These are phyloP conservation scores for Collybia nuda DNA, from an alignment of 768 basidiomycete species.

Conservation along the genomic window DNA sequence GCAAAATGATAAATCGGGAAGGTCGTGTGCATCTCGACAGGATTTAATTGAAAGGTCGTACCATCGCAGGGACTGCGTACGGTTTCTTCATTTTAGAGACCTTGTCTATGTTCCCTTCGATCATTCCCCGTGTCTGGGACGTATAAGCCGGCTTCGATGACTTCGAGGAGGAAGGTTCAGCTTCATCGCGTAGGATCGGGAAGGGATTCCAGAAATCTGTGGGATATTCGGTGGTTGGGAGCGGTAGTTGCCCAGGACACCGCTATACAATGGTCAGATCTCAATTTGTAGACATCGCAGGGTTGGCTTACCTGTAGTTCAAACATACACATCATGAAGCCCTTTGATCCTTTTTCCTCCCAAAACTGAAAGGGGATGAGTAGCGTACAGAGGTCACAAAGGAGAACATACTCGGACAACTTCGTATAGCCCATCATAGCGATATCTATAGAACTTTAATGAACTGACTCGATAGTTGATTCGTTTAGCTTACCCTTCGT, in stretches of 20 bases:
- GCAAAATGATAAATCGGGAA: too few relatives aligned
- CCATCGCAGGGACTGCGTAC: too few relatives aligned
- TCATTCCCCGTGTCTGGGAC: too few relatives aligned
- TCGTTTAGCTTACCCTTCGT: not conserved
- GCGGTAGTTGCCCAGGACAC: not conserved
- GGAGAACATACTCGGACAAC: slow-evolving; percentile 1
- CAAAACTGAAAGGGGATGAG: not conserved
- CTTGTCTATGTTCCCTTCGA: too few relatives aligned
- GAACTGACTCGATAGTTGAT: not conserved
- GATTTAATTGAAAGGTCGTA: too few relatives aligned
- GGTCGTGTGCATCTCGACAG: too few relatives aligned
- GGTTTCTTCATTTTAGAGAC: too few relatives aligned
- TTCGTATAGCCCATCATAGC: slow-evolving; percentile 7
- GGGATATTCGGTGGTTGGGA: not conserved
- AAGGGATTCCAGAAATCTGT: too few relatives aligned
- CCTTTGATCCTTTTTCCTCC: not conserved
- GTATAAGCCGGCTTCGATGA: too few relatives aligned
- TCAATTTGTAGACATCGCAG: not conserved
- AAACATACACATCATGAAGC: slow-evolving; percentile 3
- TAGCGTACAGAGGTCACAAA: not conserved
- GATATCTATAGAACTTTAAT: slow-evolving; percentile 1
- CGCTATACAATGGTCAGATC: not conserved
- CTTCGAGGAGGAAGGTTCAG: not conserved
- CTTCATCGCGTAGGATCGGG: too few relatives aligned
- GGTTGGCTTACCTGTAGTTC: not conserved